Evolutionary conservation across 768 basidiomycete species (phyloP).

Genomic region (Trametes cingulata): DNA sequence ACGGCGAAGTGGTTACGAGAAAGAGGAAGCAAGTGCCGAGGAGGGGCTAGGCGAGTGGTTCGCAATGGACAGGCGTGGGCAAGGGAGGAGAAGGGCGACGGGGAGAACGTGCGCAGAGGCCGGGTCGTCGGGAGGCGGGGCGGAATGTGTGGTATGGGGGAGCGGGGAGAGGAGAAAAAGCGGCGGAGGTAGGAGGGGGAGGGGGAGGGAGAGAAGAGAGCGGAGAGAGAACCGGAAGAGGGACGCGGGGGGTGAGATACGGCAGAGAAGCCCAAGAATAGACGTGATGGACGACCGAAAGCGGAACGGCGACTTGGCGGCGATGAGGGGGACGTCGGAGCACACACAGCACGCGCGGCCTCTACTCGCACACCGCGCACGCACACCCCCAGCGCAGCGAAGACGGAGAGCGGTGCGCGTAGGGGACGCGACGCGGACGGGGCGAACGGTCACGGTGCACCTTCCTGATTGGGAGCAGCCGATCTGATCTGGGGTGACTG

Average conservation of each 20-base stretch:
- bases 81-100: background rate
- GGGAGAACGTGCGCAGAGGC: background rate
- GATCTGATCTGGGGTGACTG: conserved; percentile 8
- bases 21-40: background rate
- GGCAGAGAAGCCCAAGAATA: conserved; percentile 17
- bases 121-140: background rate
- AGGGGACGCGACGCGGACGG: background rate
- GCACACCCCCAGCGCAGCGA: too few relatives aligned
- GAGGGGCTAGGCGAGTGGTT: background rate
- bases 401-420: too few relatives aligned
- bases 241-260: conserved; percentile 6
- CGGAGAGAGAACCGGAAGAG: conserved; percentile 8
- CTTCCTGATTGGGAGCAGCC: background rate
- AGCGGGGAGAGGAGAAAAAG: background rate
- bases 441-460: background rate
- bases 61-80: conserved; percentile 12
- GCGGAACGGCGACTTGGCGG: conserved; percentile 17
- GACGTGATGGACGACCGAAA: conserved; percentile 14
- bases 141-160: background rate
- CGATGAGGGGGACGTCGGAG: background rate
- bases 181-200: conserved; percentile 9
- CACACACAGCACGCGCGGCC: background rate
- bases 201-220: background rate
- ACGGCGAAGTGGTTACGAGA: conserved; percentile 10
- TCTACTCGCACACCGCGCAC: background rate